Conservation (phyloP, 768 basidiomycete genomes). For the Psilocybe subaeruginosa region DNA sequence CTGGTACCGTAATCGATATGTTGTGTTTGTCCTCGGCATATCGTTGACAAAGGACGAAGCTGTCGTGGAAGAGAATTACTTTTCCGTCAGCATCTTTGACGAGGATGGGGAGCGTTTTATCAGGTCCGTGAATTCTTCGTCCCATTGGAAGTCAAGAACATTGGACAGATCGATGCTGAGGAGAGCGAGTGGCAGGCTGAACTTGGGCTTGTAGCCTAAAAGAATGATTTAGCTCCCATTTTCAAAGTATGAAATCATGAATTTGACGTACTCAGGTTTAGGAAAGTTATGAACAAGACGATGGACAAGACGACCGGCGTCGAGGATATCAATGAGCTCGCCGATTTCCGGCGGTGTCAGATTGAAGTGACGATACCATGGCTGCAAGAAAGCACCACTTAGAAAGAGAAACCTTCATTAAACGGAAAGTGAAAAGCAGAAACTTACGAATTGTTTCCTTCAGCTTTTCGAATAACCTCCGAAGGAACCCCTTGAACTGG, state of each 20-base stretch:
- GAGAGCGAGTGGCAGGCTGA: slow-evolving; percentile 94
- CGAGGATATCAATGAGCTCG: slow-evolving; percentile 92
- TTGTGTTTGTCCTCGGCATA: slow-evolving; percentile 95
- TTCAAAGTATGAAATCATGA: neutral
- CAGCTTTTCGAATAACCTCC: slow-evolving; percentile 87
- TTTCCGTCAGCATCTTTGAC: slow-evolving; percentile 99
- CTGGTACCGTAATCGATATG: slow-evolving; percentile 89
- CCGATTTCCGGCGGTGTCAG: slow-evolving; percentile 90
- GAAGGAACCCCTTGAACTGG: slow-evolving; percentile 92
- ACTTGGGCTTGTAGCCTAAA: slow-evolving; percentile 89
- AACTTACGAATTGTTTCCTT: slow-evolving; percentile 95
- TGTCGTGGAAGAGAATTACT: slow-evolving; percentile 92
- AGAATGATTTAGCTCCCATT: neutral
- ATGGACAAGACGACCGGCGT: slow-evolving; percentile 91
- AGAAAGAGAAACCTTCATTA: neutral
- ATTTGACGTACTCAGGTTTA: slow-evolving; percentile 67
- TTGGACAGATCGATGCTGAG: slow-evolving; percentile 93
- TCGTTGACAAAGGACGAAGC: slow-evolving; percentile 87
- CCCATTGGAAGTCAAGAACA: slow-evolving; percentile 98
- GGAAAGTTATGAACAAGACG: slow-evolving; percentile 96
- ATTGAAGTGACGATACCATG: slow-evolving; percentile 98
- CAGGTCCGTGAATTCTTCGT: slow-evolving; percentile 89
- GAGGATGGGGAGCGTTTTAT: slow-evolving; percentile 90
- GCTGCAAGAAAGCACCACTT: slow-evolving; percentile 41
- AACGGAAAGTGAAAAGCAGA: neutral